These are phyloP conservation scores for Calonectria montana DNA, from an alignment of 2,329 filamentous ascomycete species.

Conservation along the genomic window DNA sequence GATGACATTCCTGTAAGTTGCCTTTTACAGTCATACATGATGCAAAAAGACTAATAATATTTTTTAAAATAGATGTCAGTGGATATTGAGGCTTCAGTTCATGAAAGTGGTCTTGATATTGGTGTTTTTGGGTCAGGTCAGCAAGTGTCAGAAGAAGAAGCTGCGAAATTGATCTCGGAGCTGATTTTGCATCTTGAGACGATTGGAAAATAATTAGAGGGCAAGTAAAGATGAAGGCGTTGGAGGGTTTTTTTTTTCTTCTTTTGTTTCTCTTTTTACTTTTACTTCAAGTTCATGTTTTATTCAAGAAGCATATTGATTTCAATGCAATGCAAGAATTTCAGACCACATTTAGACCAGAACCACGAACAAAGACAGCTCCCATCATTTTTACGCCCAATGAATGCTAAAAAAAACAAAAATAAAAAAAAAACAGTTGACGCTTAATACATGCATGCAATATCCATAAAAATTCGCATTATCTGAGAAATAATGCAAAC, in stretches of 20 bases:
- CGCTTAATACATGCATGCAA: neutral
- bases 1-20: conserved; percentile 45
- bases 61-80: conserved; percentile 47
- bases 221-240: neutral
- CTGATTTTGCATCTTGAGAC: conserved; percentile 37
- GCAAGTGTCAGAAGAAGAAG: conserved; percentile 41
- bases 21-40: too few relatives aligned
- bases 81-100: conserved; percentile 54
- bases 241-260: neutral
- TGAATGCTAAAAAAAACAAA: neutral
- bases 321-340: conserved; percentile 13
- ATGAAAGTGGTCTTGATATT: conserved; percentile 47
- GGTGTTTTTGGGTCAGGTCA: conserved; percentile 53
- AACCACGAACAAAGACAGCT: neutral
- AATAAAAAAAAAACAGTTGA: neutral
- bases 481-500: neutral
- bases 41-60: conserved; percentile 15
- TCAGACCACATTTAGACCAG: neutral
- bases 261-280: neutral
- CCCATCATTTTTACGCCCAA: neutral
- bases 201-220: conserved; percentile 7
- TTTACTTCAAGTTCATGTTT: neutral
- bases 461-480: neutral
- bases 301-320: conserved; percentile 2
- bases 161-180: conserved; percentile 37